Evolutionary conservation across 2,329 filamentous ascomycete species (phyloP), one percentile per base, ranked within the genome.

Genomic region (Diaporthe vaccinii): DNA sequence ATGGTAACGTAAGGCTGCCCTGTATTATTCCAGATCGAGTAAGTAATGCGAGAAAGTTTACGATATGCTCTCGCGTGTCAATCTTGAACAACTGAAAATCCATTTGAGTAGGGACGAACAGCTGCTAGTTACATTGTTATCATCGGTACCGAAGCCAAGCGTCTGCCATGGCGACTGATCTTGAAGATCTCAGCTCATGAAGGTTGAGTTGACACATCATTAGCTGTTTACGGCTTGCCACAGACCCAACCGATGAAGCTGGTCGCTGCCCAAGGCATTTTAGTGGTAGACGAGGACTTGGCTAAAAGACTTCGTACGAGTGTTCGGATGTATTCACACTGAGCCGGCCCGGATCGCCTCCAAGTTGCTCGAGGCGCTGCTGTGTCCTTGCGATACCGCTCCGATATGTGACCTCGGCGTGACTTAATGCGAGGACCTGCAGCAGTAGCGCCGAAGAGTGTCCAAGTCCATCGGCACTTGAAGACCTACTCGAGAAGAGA

Each of bases 361-460:
- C 14, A n/a, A 2, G 4, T 36, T 39, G 20, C 14, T 15, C 3
- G 15, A 34, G 10, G 12, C 22, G 6, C 7, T 53, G 10, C 46
- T 28, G 31, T 28, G 22, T 25, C 46, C 31, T 20, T 68, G 65
- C 46, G 31, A 53, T 28, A 68, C 65, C 62, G 44, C 62, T 36
- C 34, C 46, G 9, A 25, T 39, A 53, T 22, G 31, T 41, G 1
- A 68, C 46, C 46, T 20, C 28, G 65, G 49, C 31, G n/a, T 53
- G 65, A 51, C 46, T 53, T 20, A 17, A 53, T 39, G 22, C 46
- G 8, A 53, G 22, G 8, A 68, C 31, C 4, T 53, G 65, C 46
- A 53, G 46, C 65, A 39, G 46, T 68, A 68, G 62, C 31, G 65
- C 31, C 20, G n/a, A 39, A n/a, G n/a, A n/a, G n/a, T n/a, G n/a